These are phyloP conservation scores for Dipodascopsis tothii DNA, from an alignment of 805 yeast genomes.

Conservation along the genomic window DNA sequence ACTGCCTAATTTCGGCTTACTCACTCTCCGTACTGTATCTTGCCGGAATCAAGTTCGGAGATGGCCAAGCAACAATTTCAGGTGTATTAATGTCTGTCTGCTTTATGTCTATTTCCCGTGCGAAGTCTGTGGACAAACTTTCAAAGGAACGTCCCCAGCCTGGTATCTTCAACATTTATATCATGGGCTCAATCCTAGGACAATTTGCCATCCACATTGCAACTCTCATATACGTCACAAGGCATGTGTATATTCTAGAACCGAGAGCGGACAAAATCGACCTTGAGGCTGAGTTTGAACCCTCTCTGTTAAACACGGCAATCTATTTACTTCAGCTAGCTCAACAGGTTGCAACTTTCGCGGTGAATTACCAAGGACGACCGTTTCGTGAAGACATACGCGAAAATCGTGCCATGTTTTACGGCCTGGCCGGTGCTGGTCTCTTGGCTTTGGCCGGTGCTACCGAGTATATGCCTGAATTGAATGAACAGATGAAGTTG, in stretches of 20 bases:
- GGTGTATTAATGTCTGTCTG: constrained; percentile 88
- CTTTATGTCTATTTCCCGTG: constrained; percentile 90
- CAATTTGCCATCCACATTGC: constrained; percentile 90
- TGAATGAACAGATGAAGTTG: constrained; percentile 84
- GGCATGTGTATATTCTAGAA: constrained; percentile 76
- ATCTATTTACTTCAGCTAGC: constrained; percentile 89
- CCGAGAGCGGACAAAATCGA: constrained; percentile 90
- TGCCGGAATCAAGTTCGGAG: constrained; percentile 97
- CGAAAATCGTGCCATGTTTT: constrained; percentile 94
- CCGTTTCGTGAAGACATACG: constrained; percentile 88
- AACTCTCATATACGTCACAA: constrained; percentile 73
- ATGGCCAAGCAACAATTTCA: constrained; percentile 95
- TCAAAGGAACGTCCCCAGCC: constrained; percentile 95
- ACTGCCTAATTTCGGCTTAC: constrained; percentile 94
- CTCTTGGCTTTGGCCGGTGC: constrained; percentile 83
- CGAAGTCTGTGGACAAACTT: constrained; percentile 79
- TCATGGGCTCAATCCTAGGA: constrained; percentile 95
- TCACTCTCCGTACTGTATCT: constrained; percentile 86
- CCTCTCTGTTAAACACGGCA: constrained; percentile 91
- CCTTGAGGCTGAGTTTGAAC: constrained; percentile 77
- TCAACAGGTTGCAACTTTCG: constrained; percentile 95
- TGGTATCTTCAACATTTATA: constrained; percentile 89
- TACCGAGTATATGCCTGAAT: constrained; percentile 89
- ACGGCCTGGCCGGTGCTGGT: constrained; percentile 86
- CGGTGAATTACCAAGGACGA: constrained; percentile 93